These are phyloP conservation scores for Anethum foeniculum DNA, from an alignment of 140 eudicot species.

Conservation along the genomic window DNA sequence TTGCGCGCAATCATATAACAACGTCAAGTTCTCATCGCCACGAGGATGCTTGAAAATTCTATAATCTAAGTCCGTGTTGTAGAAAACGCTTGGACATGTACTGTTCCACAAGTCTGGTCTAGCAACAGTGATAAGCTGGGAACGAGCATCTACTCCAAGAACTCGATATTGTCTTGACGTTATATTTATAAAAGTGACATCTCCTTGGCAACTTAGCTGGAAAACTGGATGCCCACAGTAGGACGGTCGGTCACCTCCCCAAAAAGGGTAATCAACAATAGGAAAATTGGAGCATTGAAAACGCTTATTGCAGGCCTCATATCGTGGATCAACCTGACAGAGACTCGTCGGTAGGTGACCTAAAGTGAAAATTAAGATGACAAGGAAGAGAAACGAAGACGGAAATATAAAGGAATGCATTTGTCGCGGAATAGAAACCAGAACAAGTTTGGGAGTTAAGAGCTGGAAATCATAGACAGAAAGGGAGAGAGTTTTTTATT, in stretches of 20 bases:
- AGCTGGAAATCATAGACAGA: background rate
- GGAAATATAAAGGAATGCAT: slow-evolving; percentile 25
- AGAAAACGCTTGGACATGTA: slow-evolving; percentile 19
- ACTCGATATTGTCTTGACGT: slow-evolving; percentile 25
- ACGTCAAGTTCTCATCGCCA: slow-evolving; percentile 25
- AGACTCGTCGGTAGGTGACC: background rate
- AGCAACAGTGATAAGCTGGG: slow-evolving; percentile 24
- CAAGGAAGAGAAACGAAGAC: slow-evolving; percentile 7
- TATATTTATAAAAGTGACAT: slow-evolving; percentile 14
- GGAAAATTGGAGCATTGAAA: slow-evolving; percentile 21
- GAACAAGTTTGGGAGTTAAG: background rate
- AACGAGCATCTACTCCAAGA: background rate
- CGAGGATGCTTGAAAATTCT: slow-evolving; percentile 18
- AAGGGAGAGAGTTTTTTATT: background rate
- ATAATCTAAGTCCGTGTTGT: slow-evolving; percentile 29
- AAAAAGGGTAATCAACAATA: slow-evolving; percentile 45
- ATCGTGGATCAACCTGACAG: slow-evolving; percentile 19
- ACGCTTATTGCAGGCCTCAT: slow-evolving; percentile 19
- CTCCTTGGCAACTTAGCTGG: slow-evolving; percentile 27
- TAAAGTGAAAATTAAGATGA: background rate
- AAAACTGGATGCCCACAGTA: slow-evolving; percentile 48
- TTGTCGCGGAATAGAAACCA: background rate
- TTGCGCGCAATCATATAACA: slow-evolving; percentile 27
- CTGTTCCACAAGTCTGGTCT: slow-evolving; percentile 32
- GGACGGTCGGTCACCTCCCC: slow-evolving; percentile 24